Conservation (phyloP, 2,329 filamentous ascomycete species). For the Pestalotiopsis sp. region DNA sequence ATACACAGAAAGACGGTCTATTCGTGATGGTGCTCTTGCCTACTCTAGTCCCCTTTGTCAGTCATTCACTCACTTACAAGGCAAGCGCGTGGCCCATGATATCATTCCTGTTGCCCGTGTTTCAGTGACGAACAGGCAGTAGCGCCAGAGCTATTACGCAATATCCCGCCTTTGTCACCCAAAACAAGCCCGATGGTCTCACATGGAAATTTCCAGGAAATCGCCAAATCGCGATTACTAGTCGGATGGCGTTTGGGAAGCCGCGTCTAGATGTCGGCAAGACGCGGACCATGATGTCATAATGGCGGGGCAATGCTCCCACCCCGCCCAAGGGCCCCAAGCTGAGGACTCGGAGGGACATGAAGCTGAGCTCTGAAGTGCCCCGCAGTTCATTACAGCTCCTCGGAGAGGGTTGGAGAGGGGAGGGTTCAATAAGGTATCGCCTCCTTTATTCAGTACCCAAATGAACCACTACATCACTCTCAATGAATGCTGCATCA, state of each 20-base stretch:
- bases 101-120: slow-evolving; percentile 2
- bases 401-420: background rate
- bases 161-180: background rate
- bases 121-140: slow-evolving; percentile 1
- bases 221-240: slow-evolving; percentile 1
- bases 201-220: slow-evolving; percentile 6
- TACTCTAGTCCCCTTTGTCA: background rate
- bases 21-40: background rate
- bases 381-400: background rate
- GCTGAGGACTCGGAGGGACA: background rate
- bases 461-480: background rate
- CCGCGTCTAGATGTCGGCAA: background rate
- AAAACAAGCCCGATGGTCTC: background rate
- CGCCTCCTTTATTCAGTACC: too few species aligned
- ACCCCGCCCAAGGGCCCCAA: background rate
- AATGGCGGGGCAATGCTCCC: background rate
- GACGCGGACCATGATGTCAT: slow-evolving; percentile 2
- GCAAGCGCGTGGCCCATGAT: background rate
- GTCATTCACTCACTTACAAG: background rate
- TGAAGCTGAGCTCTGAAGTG: background rate
- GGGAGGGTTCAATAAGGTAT: background rate
- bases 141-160: slow-evolving; percentile 1
- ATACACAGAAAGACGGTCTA: background rate
- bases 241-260: background rate
- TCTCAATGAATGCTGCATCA: background rate